These are phyloP conservation scores for Sophora flavescens DNA, from an alignment of 306 rosid genomes.

Conservation along the genomic window DNA sequence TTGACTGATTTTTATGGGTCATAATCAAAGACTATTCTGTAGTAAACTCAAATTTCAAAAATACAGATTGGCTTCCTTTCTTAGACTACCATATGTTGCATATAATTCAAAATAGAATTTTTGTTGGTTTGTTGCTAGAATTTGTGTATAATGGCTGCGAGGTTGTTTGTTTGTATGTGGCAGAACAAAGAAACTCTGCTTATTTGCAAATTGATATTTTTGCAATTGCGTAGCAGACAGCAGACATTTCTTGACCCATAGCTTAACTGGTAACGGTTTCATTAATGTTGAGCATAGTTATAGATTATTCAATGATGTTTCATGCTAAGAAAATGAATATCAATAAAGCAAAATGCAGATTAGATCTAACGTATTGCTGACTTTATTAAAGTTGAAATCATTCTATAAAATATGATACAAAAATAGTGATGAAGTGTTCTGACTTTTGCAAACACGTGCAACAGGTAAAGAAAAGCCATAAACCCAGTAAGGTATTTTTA, in stretches of 20 bases:
- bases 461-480: not conserved
- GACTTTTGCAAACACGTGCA: not conserved
- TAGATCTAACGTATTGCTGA: not conserved
- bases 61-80: not conserved
- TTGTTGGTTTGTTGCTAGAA: not conserved
- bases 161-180: no score
- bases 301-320: not conserved
- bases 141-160: not conserved
- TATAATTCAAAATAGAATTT: not conserved
- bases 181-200: not conserved
- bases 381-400: slow-evolving; percentile 18
- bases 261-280: not conserved
- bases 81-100: not conserved
- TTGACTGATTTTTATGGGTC: not conserved
- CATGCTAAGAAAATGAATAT: not conserved
- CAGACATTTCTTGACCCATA: not conserved
- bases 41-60: not conserved
- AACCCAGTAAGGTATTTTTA: not conserved
- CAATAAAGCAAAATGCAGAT: not conserved
- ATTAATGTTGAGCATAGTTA: not conserved
- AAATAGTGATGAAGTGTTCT: not conserved
- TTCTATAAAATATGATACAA: not conserved
- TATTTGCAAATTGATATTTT: not conserved
- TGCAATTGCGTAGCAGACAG: not conserved
- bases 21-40: not conserved